A percentile compares a stretch with the other conserved stretches of the same genome.
Evolutionary conservation across 805 yeast species (phyloP).

Genomic region (Yamadazyma ubonensis): DNA sequence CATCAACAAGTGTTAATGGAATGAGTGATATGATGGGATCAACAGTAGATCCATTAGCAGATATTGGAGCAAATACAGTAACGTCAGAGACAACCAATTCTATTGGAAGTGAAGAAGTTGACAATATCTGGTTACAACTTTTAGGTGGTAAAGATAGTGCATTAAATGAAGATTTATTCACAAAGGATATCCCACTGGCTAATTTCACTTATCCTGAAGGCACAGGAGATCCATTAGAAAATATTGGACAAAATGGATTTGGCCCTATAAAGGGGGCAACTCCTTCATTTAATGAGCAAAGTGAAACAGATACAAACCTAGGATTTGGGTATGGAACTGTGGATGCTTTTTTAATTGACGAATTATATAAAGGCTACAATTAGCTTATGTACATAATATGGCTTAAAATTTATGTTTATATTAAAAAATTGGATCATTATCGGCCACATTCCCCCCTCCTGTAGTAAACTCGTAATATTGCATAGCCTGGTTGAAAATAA

Average conservation of each 20-base stretch:
- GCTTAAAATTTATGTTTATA: not conserved
- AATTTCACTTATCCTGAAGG: not conserved
- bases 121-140: conserved; percentile 9
- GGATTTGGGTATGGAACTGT: conserved; percentile 1
- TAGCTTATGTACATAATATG: conserved; percentile 4
- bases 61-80: not conserved
- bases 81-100: not conserved
- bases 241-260: not conserved
- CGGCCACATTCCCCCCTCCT: too few species aligned
- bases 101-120: not conserved
- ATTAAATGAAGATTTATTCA: not conserved
- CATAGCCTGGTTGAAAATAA: too few species aligned
- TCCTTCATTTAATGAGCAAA: not conserved
- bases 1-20: too few species aligned
- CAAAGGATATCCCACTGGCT: conserved; percentile 3
- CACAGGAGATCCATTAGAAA: not conserved
- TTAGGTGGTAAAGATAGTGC: conserved; percentile 3
- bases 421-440: too few species aligned
- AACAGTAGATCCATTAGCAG: not conserved
- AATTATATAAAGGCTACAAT: conserved; percentile 5
- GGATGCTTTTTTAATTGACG: conserved; percentile 6
- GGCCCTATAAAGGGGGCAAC: not conserved
- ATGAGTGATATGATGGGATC: not conserved
- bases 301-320: not conserved
- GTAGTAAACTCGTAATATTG: too few species aligned